phyloP scores from a whole-genome alignment of 2,329 filamentous ascomycete species.

The Orbilia blumenaviensis region DNA sequence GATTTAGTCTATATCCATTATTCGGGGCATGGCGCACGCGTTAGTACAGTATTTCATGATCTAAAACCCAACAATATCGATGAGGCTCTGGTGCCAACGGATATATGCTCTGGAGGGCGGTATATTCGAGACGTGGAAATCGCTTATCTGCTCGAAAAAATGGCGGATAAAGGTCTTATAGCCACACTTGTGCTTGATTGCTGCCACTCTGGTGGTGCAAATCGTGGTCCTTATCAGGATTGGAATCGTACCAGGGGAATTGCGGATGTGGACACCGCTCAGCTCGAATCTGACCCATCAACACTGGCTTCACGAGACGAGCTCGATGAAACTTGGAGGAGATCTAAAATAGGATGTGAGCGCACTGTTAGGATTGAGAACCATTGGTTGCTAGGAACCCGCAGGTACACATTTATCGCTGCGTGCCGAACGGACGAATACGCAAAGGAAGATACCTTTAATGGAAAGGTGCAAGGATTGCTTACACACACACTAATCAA shows the following conservation, averaged over 20 bases:
- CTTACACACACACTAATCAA: not conserved
- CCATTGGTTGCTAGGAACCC: not conserved
- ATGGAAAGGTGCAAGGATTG: not conserved
- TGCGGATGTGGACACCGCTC: not conserved
- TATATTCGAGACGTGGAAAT: slow-evolving; percentile 47
- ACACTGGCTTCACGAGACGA: not conserved
- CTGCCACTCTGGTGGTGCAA: slow-evolving; percentile 52
- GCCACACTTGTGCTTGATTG: slow-evolving; percentile 54
- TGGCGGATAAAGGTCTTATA: slow-evolving; percentile 45
- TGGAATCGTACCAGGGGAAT: too few relatives aligned
- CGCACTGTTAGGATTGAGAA: not conserved
- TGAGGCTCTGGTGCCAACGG: slow-evolving; percentile 32
- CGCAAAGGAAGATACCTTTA: not conserved
- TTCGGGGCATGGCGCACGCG: slow-evolving; percentile 53
- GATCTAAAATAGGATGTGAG: not conserved
- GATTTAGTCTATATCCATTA: slow-evolving; percentile 56
- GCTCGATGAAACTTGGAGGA: not conserved
- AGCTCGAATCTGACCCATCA: not conserved
- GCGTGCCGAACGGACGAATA: slow-evolving; percentile 2
- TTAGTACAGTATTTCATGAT: slow-evolving; percentile 15
- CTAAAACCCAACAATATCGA: slow-evolving; percentile 30
- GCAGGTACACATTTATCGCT: not conserved
- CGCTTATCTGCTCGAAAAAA: slow-evolving; percentile 29
- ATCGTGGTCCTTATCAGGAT: slow-evolving; percentile 16
- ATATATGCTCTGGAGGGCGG: slow-evolving; percentile 3